Conservation (phyloP, 306 rosid species). For the Lagenaria siceraria region DNA sequence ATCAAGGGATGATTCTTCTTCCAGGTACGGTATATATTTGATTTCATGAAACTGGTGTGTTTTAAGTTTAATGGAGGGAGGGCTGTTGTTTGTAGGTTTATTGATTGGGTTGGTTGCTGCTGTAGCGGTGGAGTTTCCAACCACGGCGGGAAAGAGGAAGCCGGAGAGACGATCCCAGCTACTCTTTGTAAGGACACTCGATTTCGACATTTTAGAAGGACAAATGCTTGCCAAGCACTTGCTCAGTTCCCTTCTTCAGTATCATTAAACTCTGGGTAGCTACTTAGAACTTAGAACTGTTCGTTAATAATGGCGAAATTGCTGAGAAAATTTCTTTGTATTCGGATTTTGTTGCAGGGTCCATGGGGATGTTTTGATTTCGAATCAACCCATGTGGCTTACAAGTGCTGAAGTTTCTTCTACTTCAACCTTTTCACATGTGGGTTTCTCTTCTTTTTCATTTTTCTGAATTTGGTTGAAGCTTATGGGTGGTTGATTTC, state of each 20-base stretch:
- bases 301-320: neutral
- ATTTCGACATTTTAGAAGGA: slow-evolving; percentile 38
- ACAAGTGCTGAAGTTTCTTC: slow-evolving; percentile 15
- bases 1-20: slow-evolving; percentile 54
- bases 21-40: slow-evolving; percentile 15
- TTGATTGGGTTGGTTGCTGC: slow-evolving; percentile 74
- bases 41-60: neutral
- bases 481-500: neutral
- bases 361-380: slow-evolving; percentile 69
- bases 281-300: slow-evolving; percentile 19
- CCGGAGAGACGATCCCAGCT: slow-evolving; percentile 3
- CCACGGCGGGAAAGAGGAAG: slow-evolving; percentile 25
- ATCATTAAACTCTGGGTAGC: slow-evolving; percentile 28
- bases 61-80: neutral
- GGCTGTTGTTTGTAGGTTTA: slow-evolving; percentile 26
- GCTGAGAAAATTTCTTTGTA: neutral
- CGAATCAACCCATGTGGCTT: slow-evolving; percentile 64
- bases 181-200: slow-evolving; percentile 40
- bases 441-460: neutral
- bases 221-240: slow-evolving; percentile 63
- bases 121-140: slow-evolving; percentile 39
- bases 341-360: slow-evolving; percentile 21
- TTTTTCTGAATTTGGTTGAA: neutral
- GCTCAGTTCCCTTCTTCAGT: slow-evolving; percentile 46
- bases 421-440: slow-evolving; percentile 20